Evolutionary conservation across 192 early-diverging fungal species (phyloP).

Genomic region (Pilaira anomala): DNA sequence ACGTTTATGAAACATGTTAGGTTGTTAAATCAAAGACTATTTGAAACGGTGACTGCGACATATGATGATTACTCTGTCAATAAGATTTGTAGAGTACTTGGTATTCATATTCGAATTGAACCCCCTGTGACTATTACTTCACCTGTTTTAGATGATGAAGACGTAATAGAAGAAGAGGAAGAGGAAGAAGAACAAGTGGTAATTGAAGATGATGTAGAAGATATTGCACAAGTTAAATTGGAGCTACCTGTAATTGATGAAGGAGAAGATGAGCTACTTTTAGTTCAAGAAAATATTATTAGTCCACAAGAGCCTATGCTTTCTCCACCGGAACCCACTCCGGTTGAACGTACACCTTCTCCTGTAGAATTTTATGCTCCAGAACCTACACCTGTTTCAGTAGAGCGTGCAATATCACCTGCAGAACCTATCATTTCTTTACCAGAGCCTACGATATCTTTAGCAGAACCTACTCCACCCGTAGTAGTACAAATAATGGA

Average conservation of each 20-base stretch:
- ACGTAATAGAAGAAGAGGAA: neutral
- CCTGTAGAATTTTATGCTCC: no score
- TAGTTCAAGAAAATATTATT: no score
- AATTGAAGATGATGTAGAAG: neutral
- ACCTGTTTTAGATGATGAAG: neutral
- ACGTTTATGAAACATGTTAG: constrained; percentile 27
- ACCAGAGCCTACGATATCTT: no score
- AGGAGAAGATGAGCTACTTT: neutral
- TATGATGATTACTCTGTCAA: constrained; percentile 23
- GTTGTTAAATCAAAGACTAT: constrained; percentile 25
- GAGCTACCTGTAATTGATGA: constrained; percentile 5
- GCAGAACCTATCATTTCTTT: no score
- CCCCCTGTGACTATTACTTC: neutral
- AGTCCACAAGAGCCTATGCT: no score
- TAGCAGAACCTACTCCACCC: no score
- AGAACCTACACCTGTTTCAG: no score
- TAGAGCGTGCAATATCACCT: no score
- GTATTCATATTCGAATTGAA: constrained; percentile 22
- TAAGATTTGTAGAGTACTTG: constrained; percentile 24
- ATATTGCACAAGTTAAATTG: neutral
- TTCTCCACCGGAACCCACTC: no score
- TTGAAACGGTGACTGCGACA: constrained; percentile 26
- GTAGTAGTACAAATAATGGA: no score
- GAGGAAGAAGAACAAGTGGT: neutral
- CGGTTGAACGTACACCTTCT: no score